Evolutionary conservation across 768 basidiomycete genomes (phyloP), one percentile per base, ranked within the genome.

Genomic region (Phanerochaete carnosa): DNA sequence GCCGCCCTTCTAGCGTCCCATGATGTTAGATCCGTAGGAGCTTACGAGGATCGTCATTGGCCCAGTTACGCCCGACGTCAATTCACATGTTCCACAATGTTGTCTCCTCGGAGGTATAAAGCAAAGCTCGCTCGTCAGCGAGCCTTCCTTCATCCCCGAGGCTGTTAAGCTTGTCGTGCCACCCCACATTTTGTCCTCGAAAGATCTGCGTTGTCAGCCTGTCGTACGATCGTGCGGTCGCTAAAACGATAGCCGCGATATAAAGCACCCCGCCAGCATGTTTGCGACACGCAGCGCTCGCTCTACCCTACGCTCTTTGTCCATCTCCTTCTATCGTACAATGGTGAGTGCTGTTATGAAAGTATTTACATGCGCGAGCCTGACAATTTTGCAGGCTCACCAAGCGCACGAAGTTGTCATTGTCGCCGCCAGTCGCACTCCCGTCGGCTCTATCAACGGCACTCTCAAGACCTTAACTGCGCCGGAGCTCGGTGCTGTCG

Each of bases 401-500:
- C 61, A 62, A 53, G 57, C 83, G 58, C 84, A 87, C 78, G 89
- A 94, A 88, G 90, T 86, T 61, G 93, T 94, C 78, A 96, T 98
- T 77, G 90, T 97, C 68, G 87, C 92, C 68, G 95, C 94, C 29
- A 87, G 90, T 57, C 88, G 97, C 65, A 99, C 97, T 13, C 95
- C 97, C 46, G 90, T 96, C 63, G 95, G 92, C 46, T 93, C 94
- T 45, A 82, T 98, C 72, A 92, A 95, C 69, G 97, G 97, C 55
- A 71, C 85, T 12, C 86, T 99, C 75, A 94, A 96, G 75, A 78
- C 86, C 49, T 79, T 96, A 72, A 92, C 92, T 15, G 96, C 96
- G 15, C 86, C 94, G 55, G 89, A 99, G 72, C 90, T 99, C 59
- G 97, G 97, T 67, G 75, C 84, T 32, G 78, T 88, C 57, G 97